phyloP scores from a whole-genome alignment of 2,329 filamentous ascomycete species.

The Alternaria rosae region DNA sequence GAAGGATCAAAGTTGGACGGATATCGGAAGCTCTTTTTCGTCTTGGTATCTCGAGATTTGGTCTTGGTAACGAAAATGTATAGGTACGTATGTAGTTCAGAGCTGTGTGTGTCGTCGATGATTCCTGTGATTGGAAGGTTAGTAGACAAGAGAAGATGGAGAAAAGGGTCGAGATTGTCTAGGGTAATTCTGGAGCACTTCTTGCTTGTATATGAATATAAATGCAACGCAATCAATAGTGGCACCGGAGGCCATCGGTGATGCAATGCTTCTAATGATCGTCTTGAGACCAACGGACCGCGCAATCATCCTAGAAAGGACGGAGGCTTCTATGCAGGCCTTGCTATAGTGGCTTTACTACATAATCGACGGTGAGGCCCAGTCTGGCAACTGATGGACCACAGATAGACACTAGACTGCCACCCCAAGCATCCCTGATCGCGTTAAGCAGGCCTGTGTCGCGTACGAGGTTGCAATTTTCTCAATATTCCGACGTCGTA shows the following conservation, averaged over 20 bases:
- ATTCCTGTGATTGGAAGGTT: conserved; percentile 13
- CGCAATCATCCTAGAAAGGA: conserved; percentile 21
- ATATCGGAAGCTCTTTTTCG: conserved; percentile 6
- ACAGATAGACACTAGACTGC: background rate
- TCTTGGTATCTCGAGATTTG: background rate
- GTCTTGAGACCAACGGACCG: conserved; percentile 11
- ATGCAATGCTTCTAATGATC: conserved; percentile 27
- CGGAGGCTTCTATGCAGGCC: conserved; percentile 18
- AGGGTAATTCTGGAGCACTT: background rate
- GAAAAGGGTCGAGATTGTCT: conserved; percentile 1
- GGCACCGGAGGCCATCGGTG: conserved; percentile 13
- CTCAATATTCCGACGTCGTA: conserved; percentile 20
- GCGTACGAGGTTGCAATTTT: conserved; percentile 16
- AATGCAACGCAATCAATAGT: conserved; percentile 7
- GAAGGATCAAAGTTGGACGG: conserved; percentile 8
- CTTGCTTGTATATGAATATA: conserved; percentile 17
- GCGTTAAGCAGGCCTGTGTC: background rate
- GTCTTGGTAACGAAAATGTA: background rate
- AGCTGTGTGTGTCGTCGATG: conserved; percentile 12
- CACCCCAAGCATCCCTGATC: background rate
- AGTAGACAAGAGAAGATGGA: conserved; percentile 5
- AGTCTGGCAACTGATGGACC: conserved; percentile 1
- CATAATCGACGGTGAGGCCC: conserved; percentile 4
- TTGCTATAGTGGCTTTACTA: conserved; percentile 1
- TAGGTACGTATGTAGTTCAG: conserved; percentile 13